These are phyloP conservation scores for Dichomitus squalens DNA, from an alignment of 1,284 basidiomycete genomes.

Conservation along the genomic window DNA sequence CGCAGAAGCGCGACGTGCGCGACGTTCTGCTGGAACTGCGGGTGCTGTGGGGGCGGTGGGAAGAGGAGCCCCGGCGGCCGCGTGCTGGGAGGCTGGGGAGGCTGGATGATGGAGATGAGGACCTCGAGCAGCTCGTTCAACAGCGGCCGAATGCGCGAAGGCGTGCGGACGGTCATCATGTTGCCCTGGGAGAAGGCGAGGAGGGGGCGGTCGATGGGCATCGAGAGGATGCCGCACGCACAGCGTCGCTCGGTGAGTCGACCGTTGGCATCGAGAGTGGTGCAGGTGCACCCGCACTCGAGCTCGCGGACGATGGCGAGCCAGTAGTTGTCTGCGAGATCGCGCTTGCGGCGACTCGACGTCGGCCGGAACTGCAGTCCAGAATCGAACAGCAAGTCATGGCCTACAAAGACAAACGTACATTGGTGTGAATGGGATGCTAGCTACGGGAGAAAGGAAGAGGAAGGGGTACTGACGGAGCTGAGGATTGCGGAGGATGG, in stretches of 20 bases:
- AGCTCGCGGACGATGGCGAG: conserved; percentile 79
- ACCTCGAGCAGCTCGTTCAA: conserved; percentile 82
- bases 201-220: conserved; percentile 39
- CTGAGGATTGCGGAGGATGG: conserved; percentile 88
- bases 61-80: conserved; percentile 18
- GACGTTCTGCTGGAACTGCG: conserved; percentile 36
- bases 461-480: conserved; percentile 62
- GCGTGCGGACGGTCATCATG: conserved; percentile 61
- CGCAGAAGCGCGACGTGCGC: conserved; percentile 61
- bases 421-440: conserved; percentile 20
- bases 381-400: conserved; percentile 89
- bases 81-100: conserved; percentile 38
- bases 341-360: conserved; percentile 71
- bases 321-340: conserved; percentile 85
- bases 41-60: conserved; percentile 22
- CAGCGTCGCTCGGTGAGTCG: conserved; percentile 52
- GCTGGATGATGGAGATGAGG: conserved; percentile 82
- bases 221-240: conserved; percentile 26
- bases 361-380: conserved; percentile 75
- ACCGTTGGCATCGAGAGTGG: conserved; percentile 67
- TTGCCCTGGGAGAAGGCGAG: conserved; percentile 45
- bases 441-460: conserved; percentile 9
- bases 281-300: conserved; percentile 82
- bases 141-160: conserved; percentile 75
- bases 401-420: conserved; percentile 49